These are phyloP conservation scores for Pestalotiopsis sp. DNA, from an alignment of 2,329 filamentous ascomycete genomes.

Conservation along the genomic window DNA sequence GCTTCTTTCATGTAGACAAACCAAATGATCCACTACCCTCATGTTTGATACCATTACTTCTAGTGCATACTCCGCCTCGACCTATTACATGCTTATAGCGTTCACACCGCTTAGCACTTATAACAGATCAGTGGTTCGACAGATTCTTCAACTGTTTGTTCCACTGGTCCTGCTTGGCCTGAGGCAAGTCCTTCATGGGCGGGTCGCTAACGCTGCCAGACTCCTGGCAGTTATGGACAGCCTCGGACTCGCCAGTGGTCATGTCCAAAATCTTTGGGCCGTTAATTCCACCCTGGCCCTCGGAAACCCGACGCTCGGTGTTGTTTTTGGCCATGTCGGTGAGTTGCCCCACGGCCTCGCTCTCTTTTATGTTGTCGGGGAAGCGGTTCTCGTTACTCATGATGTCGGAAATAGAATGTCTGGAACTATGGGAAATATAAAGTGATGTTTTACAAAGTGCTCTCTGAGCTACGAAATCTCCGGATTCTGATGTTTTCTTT, in stretches of 20 bases:
- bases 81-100: too few relatives aligned
- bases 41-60: too few relatives aligned
- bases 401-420: background rate
- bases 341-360: background rate
- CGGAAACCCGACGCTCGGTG: background rate
- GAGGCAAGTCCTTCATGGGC: background rate
- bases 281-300: background rate
- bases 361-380: background rate
- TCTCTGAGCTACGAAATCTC: too few relatives aligned
- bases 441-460: too few relatives aligned
- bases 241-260: background rate
- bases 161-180: background rate
- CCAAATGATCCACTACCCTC: too few relatives aligned
- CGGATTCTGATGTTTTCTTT: too few relatives aligned
- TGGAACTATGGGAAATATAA: too few relatives aligned
- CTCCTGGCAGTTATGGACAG: background rate
- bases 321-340: background rate
- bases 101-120: too few relatives aligned
- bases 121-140: too few relatives aligned
- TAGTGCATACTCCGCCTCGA: too few relatives aligned
- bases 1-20: too few relatives aligned
- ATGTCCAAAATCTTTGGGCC: background rate
- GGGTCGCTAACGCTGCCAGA: background rate
- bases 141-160: too few relatives aligned
- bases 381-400: background rate